Evolutionary conservation across 768 basidiomycete genomes (phyloP).

Genomic region (Lactarius hengduanensis): DNA sequence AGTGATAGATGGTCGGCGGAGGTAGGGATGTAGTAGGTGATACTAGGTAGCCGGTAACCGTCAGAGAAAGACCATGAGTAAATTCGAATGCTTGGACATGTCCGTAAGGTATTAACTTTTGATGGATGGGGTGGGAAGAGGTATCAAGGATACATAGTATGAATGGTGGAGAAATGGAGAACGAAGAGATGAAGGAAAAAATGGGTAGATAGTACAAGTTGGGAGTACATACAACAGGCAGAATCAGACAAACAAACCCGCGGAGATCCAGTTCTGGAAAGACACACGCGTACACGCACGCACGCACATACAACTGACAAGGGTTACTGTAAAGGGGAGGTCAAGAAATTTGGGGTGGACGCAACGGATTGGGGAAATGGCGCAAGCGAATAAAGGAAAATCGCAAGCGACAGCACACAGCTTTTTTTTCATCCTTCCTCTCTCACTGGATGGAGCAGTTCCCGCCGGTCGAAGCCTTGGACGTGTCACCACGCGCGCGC

Average conservation of each 20-base stretch:
- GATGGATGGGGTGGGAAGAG: not conserved
- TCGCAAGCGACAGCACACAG: not conserved
- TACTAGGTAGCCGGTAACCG: not conserved
- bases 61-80: not conserved
- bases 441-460: slow-evolving; percentile 23
- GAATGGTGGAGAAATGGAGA: not conserved
- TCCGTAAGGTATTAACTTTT: not conserved
- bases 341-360: not conserved
- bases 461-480: slow-evolving; percentile 4
- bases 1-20: no score
- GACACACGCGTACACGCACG: not conserved
- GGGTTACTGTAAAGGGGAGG: no score
- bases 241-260: not conserved
- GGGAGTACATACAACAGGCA: not conserved
- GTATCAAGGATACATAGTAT: not conserved
- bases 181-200: not conserved
- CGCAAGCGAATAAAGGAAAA: not conserved
- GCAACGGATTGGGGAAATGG: not conserved
- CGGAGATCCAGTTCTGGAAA: not conserved
- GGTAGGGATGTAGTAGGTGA: not conserved
- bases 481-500: slow-evolving; percentile 18
- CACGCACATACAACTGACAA: not conserved
- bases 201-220: not conserved
- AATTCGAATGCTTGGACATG: not conserved
- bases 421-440: not conserved